Evolutionary conservation across 345 rosid species (phyloP).

Genomic region (Arabis alpina): DNA sequence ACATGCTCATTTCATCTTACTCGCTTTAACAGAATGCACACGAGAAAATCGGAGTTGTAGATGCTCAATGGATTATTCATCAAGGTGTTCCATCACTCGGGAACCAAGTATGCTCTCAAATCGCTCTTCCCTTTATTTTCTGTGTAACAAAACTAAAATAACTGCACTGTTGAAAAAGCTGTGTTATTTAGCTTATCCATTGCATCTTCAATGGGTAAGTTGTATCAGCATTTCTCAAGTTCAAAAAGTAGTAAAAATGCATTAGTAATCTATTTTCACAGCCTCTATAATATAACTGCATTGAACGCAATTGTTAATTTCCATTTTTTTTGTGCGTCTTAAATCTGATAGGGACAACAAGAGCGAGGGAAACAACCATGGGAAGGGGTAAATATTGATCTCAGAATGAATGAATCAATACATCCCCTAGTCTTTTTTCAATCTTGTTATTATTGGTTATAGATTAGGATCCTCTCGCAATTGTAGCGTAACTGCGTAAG

Average conservation of each 20-base stretch:
- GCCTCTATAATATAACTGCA: not conserved
- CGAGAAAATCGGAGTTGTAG: slow-evolving; percentile 74
- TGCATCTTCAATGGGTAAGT: too few relatives aligned
- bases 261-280: too few relatives aligned
- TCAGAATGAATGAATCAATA: slow-evolving; percentile 7
- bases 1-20: not conserved
- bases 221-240: not conserved
- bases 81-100: slow-evolving; percentile 74
- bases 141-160: not conserved
- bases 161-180: too few relatives aligned
- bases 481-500: too few relatives aligned
- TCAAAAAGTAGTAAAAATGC: not conserved
- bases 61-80: slow-evolving; percentile 75
- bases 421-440: not conserved
- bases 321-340: not conserved
- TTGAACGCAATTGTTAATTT: not conserved
- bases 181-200: too few relatives aligned
- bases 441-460: not conserved
- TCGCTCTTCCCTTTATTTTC: not conserved
- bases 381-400: slow-evolving; percentile 57
- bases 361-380: slow-evolving; percentile 60
- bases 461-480: not conserved
- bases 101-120: slow-evolving; percentile 55
- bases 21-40: slow-evolving; percentile 53
- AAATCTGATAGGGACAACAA: slow-evolving; percentile 54